Evolutionary conservation across 169 alveolate species (phyloP), one percentile per base, ranked within the genome.

Genomic region (Theileria equi): DNA sequence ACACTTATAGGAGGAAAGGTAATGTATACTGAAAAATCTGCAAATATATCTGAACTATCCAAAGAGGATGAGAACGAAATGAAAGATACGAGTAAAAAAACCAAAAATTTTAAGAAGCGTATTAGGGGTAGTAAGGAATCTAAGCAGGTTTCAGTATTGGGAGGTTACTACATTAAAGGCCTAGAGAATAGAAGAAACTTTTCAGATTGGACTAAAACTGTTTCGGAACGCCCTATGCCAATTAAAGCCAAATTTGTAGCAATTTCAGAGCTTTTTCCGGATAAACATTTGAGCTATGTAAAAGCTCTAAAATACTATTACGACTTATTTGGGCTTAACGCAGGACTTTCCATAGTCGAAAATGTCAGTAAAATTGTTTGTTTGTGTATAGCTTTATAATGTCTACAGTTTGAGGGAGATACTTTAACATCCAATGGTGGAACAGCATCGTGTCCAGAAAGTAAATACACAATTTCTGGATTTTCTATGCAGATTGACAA

Each of bases 151-250:
- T 66, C 63, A 76, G 47, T 77, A 13, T 44, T 77, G 31, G 81
- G 80, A 2, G 86, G 86, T 16, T 66, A 10, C 38, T 77, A 48
- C 60, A 55, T 50, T 1, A 54, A 62, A 21, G 78, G 78, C 1
- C 31, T 74, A 28, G 84, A 74, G 64, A 50, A 55, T 26, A 13
- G 29, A 0, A 13, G 29, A 2, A 52, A 63, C 23, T 67, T 66
- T 31, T 32, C 61, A 3, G 7, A 5, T 5, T 77, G 86, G 86
- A 36, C 60, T n/a, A 23, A 53, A 25, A 59, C 52, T 25, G 47
- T 77, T 8, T 21, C 47, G 8, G 16, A 19, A 16, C 59, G 81
- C 7, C 81, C 86, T 0, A 77, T 77, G 86, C 81, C 86, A 7
- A 77, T 77, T 36, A 19, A 66, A 3, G 72, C 65, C n/a, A 57